A percentile compares a stretch with the other conserved stretches of the same genome.
Evolutionary conservation across 2,329 filamentous ascomycete species (phyloP).

Genomic region (Knufia petricola): DNA sequence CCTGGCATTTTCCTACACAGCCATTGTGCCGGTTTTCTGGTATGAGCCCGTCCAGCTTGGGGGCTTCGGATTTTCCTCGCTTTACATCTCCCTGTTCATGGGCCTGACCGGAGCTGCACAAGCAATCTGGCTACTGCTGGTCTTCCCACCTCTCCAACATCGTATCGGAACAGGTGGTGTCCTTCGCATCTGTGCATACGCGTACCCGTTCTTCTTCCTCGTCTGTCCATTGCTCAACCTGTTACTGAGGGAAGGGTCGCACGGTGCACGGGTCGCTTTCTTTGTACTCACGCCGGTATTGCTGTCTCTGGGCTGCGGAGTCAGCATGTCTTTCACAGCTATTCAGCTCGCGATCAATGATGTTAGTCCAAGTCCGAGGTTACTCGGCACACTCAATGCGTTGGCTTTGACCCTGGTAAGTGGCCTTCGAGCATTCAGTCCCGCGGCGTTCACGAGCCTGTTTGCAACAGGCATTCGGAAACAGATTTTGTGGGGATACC

Average conservation of each 20-base stretch:
- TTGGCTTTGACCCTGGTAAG: conserved; percentile 53
- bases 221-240: conserved; percentile 46
- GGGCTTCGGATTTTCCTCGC: conserved; percentile 53
- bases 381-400: conserved; percentile 63
- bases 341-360: conserved; percentile 68
- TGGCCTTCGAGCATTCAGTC: conserved; percentile 55
- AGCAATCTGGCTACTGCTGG: conserved; percentile 59
- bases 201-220: conserved; percentile 57
- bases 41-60: conserved; percentile 55
- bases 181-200: conserved; percentile 46
- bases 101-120: conserved; percentile 56
- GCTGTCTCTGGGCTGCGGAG: conserved; percentile 50
- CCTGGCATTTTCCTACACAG: conserved; percentile 62
- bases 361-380: conserved; percentile 53
- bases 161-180: conserved; percentile 58
- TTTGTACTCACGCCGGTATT: conserved; percentile 44
- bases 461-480: conserved; percentile 58
- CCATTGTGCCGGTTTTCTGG: conserved; percentile 58
- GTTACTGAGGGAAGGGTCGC: conserved; percentile 38
- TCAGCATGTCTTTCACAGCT: conserved; percentile 59
- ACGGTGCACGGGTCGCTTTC: conserved; percentile 35
- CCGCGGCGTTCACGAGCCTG: conserved; percentile 55
- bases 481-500: conserved; percentile 54
- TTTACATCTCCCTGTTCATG: conserved; percentile 59
- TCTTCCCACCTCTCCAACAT: conserved; percentile 59